Evolutionary conservation across 1,284 basidiomycete genomes (phyloP).

Genomic region (Malassezia psittaci): DNA sequence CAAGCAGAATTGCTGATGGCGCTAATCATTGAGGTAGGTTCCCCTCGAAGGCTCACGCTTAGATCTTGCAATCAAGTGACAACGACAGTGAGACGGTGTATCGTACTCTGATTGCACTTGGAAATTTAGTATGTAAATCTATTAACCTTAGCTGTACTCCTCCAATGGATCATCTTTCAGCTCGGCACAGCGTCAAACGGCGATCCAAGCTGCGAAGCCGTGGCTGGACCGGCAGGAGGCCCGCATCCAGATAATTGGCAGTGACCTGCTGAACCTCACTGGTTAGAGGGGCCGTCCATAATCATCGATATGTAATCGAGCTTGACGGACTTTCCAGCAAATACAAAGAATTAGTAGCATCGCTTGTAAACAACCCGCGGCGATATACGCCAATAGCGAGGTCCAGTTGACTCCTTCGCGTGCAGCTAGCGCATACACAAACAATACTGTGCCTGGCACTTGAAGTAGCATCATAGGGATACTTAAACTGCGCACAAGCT

Average conservation of each 20-base stretch:
- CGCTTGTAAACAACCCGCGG: slow-evolving; percentile 76
- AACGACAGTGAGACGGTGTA: slow-evolving; percentile 73
- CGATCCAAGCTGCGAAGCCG: background rate
- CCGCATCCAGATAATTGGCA: slow-evolving; percentile 3
- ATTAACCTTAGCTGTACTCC: slow-evolving; percentile 5
- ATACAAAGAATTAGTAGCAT: slow-evolving; percentile 57
- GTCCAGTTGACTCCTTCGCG: slow-evolving; percentile 38
- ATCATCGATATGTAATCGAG: slow-evolving; percentile 71
- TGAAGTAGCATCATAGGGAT: slow-evolving; percentile 92
- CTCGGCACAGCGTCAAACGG: background rate
- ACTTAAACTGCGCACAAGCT: slow-evolving; percentile 79
- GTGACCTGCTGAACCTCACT: slow-evolving; percentile 1
- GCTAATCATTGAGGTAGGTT: slow-evolving; percentile 22
- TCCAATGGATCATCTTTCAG: background rate
- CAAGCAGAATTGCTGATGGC: slow-evolving; percentile 22
- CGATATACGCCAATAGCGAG: slow-evolving; percentile 56
- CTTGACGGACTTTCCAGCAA: slow-evolving; percentile 53
- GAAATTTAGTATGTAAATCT: slow-evolving; percentile 62
- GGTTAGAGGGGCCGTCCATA: slow-evolving; percentile 56
- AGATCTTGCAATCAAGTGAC: slow-evolving; percentile 19
- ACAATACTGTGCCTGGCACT: slow-evolving; percentile 76
- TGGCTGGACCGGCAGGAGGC: background rate
- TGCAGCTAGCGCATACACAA: slow-evolving; percentile 60
- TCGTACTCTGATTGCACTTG: slow-evolving; percentile 71
- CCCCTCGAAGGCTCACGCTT: background rate